A percentile compares a stretch with the other conserved stretches of the same genome.
Conservation (phyloP, 495 filamentous ascomycete species). For the Aspergillus sclerotioniger region DNA sequence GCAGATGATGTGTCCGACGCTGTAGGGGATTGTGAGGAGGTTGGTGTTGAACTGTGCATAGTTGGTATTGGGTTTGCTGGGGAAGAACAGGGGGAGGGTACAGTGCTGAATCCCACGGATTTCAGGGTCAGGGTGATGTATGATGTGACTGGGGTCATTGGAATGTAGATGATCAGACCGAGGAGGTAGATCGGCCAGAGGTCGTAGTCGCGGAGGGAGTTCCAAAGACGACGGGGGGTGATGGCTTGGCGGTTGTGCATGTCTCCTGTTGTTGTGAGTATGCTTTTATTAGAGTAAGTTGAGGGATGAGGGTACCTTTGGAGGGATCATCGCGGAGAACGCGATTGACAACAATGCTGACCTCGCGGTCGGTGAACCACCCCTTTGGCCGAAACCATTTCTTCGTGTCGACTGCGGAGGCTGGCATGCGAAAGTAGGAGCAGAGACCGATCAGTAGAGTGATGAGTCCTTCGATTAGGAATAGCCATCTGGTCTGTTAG, state of each 20-base stretch:
- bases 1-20: constrained; percentile 33
- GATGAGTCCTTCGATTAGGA: constrained; percentile 55
- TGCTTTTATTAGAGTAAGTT: neutral
- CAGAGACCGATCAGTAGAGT: constrained; percentile 51
- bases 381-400: constrained; percentile 55
- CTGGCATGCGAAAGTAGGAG: constrained; percentile 55
- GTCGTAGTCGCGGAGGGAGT: constrained; percentile 50
- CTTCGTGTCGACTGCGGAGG: constrained; percentile 48
- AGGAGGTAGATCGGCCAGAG: constrained; percentile 58
- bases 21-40: constrained; percentile 58
- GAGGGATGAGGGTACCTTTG: constrained; percentile 40
- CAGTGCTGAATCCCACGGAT: constrained; percentile 48
- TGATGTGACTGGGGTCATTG: constrained; percentile 37
- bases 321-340: constrained; percentile 62
- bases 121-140: constrained; percentile 52
- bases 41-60: constrained; percentile 42
- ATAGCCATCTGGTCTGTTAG: constrained; percentile 41
- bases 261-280: constrained; percentile 21
- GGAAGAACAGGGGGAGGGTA: constrained; percentile 26
- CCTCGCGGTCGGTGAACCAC: constrained; percentile 63
- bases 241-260: constrained; percentile 60
- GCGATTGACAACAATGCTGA: constrained; percentile 59
- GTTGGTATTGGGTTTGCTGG: constrained; percentile 14
- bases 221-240: constrained; percentile 40
- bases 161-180: constrained; percentile 50